Conservation (phyloP, 2,329 filamentous ascomycete genomes). For the Calonectria leucothoes region DNA sequence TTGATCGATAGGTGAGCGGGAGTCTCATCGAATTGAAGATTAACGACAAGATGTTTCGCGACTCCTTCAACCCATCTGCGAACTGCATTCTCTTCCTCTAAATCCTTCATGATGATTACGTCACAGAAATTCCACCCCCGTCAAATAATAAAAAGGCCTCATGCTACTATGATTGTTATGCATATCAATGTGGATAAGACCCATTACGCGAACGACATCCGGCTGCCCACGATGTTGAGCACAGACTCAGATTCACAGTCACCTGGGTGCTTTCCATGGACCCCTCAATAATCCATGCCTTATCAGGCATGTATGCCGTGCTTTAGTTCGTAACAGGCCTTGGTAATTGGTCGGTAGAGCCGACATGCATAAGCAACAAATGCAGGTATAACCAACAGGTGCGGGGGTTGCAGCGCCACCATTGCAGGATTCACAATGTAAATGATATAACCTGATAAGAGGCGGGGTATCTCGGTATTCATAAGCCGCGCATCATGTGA, state of each 20-base stretch:
- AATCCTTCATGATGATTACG: background rate
- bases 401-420: background rate
- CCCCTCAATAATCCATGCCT: background rate
- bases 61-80: background rate
- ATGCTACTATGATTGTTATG: background rate
- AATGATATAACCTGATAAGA: background rate
- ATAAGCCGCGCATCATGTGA: too few species aligned
- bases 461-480: background rate
- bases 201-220: background rate
- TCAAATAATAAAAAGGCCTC: background rate
- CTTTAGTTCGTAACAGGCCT: background rate
- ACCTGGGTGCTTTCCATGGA: background rate
- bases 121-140: background rate
- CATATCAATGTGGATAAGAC: background rate
- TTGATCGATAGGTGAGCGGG: background rate
- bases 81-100: background rate
- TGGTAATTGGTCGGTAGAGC: background rate
- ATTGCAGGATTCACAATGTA: background rate
- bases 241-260: background rate
- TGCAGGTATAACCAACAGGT: background rate
- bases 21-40: background rate
- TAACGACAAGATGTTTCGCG: background rate
- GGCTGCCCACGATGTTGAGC: background rate
- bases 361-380: background rate
- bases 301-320: background rate